A percentile compares a stretch with the other conserved stretches of the same genome.
Conservation (phyloP, 2,329 filamentous ascomycete species). For the Ascocoryne sarcoides region DNA sequence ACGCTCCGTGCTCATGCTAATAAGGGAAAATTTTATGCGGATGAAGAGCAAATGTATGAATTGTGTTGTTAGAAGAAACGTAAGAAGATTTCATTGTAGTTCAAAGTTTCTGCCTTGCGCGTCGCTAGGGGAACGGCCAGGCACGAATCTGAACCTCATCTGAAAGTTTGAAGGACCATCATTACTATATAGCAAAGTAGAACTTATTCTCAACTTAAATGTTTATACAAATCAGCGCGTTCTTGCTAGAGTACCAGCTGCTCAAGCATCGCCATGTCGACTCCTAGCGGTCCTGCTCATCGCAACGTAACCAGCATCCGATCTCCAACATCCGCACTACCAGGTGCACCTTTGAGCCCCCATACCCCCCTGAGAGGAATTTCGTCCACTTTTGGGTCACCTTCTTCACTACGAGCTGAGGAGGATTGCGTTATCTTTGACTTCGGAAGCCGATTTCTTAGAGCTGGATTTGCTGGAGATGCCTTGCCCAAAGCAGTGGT, state of each 20-base stretch:
- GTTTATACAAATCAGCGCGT: too few species aligned
- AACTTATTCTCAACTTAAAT: too few species aligned
- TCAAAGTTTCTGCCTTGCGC: too few species aligned
- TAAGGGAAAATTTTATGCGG: too few species aligned
- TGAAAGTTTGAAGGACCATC: too few species aligned
- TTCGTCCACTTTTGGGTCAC: slow-evolving; percentile 47
- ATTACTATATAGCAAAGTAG: too few species aligned
- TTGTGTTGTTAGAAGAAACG: too few species aligned
- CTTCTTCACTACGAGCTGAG: slow-evolving; percentile 58
- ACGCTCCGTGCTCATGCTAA: too few species aligned
- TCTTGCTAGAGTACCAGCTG: background rate
- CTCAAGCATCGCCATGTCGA: slow-evolving; percentile 21
- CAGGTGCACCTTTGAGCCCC: slow-evolving; percentile 38
- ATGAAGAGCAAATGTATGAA: too few species aligned
- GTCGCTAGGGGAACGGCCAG: too few species aligned
- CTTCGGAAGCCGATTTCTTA: slow-evolving; percentile 68
- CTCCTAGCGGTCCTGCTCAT: slow-evolving; percentile 38
- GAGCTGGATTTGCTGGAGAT: slow-evolving; percentile 82
- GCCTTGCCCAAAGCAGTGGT: slow-evolving; percentile 62
- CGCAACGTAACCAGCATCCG: slow-evolving; percentile 51
- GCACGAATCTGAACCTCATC: too few species aligned
- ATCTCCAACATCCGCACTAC: slow-evolving; percentile 13
- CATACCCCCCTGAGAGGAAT: slow-evolving; percentile 49
- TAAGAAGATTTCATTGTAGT: too few species aligned
- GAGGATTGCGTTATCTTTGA: slow-evolving; percentile 83